These are phyloP conservation scores for Nakazawaea wickerhamii DNA, from an alignment of 805 yeast genomes.

Conservation along the genomic window DNA sequence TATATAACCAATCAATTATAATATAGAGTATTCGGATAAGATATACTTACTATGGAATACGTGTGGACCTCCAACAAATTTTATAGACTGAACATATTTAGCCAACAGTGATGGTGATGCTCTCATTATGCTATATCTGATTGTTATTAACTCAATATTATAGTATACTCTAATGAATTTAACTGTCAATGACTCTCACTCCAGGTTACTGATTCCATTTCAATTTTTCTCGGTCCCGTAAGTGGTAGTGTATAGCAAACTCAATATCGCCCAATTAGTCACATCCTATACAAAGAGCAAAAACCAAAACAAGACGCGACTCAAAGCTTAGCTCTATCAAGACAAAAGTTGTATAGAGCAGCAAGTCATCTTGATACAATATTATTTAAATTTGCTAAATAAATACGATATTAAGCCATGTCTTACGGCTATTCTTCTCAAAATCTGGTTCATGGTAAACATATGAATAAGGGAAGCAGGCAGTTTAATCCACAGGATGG, in stretches of 20 bases:
- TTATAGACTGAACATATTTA: constrained; percentile 64
- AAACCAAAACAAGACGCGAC: too few species aligned
- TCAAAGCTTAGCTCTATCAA: too few species aligned
- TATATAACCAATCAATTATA: too few species aligned
- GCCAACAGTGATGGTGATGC: constrained; percentile 23
- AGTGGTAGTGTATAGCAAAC: neutral
- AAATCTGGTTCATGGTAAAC: neutral
- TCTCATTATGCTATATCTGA: constrained; percentile 25
- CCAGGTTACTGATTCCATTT: neutral
- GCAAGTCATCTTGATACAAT: too few species aligned
- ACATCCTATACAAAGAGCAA: too few species aligned
- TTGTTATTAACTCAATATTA: too few species aligned
- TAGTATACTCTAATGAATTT: too few species aligned
- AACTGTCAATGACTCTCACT: neutral
- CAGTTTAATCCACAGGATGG: too few species aligned
- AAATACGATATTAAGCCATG: too few species aligned
- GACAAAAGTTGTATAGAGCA: too few species aligned
- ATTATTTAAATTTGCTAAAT: too few species aligned
- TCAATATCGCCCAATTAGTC: too few species aligned
- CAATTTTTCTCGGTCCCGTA: constrained; percentile 1
- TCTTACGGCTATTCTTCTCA: neutral
- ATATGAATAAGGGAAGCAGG: neutral
- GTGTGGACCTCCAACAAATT: constrained; percentile 83
- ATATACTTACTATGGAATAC: constrained; percentile 36
- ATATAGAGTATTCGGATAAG: neutral